Conservation (phyloP, 805 yeast genomes). For the Candida awuae region DNA sequence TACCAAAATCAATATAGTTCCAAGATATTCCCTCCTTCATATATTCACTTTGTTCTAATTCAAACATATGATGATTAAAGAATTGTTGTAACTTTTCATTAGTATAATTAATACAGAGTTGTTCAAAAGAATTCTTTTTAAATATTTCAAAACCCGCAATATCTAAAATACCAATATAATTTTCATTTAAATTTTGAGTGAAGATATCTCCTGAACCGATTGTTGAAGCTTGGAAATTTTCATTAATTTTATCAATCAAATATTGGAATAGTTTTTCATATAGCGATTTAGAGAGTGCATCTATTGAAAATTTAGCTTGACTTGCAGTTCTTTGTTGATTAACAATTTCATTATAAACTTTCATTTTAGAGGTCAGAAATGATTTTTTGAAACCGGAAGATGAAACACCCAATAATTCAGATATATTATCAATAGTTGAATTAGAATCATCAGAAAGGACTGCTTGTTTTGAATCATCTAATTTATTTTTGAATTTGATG, state of each 20-base stretch:
- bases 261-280: slow-evolving; percentile 79
- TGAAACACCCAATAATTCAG: slow-evolving; percentile 57
- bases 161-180: slow-evolving; percentile 50
- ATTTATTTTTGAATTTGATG: slow-evolving; percentile 57
- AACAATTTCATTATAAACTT: slow-evolving; percentile 84
- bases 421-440: slow-evolving; percentile 42
- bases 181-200: slow-evolving; percentile 23
- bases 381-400: slow-evolving; percentile 44
- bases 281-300: slow-evolving; percentile 79
- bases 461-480: slow-evolving; percentile 64
- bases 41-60: slow-evolving; percentile 53
- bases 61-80: slow-evolving; percentile 55
- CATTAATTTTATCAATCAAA: slow-evolving; percentile 69
- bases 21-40: slow-evolving; percentile 51
- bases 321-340: slow-evolving; percentile 68
- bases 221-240: slow-evolving; percentile 35
- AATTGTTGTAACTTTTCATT: slow-evolving; percentile 55
- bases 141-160: slow-evolving; percentile 59
- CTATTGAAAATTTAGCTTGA: slow-evolving; percentile 75
- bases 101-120: slow-evolving; percentile 52
- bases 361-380: slow-evolving; percentile 71
- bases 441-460: slow-evolving; percentile 40
- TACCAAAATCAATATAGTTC: slow-evolving; percentile 87
- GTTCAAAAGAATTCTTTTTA: slow-evolving; percentile 50
- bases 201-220: neutral